Base-by-base conservation (phyloP, 148 eudicot genomes). In the Camellia sinensis region DNA sequence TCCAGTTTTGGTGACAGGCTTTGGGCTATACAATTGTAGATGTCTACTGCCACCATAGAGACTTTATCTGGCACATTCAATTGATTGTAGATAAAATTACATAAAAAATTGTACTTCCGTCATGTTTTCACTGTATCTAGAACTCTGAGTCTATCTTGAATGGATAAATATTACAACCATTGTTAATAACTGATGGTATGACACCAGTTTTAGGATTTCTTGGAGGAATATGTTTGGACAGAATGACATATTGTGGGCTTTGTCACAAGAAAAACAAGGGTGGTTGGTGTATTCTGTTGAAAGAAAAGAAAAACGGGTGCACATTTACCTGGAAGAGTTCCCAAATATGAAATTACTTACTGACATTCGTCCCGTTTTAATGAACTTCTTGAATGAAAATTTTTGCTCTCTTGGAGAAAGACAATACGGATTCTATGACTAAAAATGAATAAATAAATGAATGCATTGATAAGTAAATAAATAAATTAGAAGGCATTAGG, bases 351-450 rank as follows among this genome's bases (percentile, higher is more conserved):
- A 29, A 29, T 29, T 29, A 22, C 74, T 70, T 4, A 11, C 46
- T 70, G 74, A 46, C 57, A 70, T 19, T 46, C 74, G 0, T 70
- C 74, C 74, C 56, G 46, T 46, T 46, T 2, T 46, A 19, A n/a
- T 43, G 50, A 7, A 69, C 44, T 50, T 69, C 17, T 5, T 67
- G 19, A 41, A 15, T 67, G 19, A 43, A 40, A 9, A 43, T 21
- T 11, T 67, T 67, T 67, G 40, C 45, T 69, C 54, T 69, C 44
- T 45, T 19, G 56, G 74, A 21, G 73, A 70, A 46, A 46, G 56
- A 3, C 56, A 18, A 60, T 60, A 18, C 19, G 40, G 74, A 46
- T 45, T 56, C 11, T 48, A 46, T 70, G 7, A 70, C 40, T 14
- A 72, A 72, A 40, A 52, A 14, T 14, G 17, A 59, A 15, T 59